Conservation (phyloP, 192 early-diverging fungal species). For the Glomus cerebriforme region DNA sequence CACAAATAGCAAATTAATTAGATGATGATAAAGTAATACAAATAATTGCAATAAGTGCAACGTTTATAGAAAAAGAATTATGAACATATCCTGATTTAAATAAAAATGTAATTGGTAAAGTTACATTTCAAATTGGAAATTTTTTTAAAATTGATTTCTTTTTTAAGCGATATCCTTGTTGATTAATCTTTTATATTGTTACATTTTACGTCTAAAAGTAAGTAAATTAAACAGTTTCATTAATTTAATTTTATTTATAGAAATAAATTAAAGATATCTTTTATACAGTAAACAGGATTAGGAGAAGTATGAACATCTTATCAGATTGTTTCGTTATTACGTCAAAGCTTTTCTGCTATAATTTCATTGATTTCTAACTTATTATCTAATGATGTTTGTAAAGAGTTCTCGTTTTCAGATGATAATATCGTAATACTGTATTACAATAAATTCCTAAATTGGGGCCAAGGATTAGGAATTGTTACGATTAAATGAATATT, state of each 20-base stretch:
- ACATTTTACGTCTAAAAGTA: neutral
- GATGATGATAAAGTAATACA: neutral
- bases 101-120: neutral
- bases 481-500: conserved; percentile 30
- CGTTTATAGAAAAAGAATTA: neutral
- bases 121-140: neutral
- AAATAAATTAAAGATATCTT: neutral
- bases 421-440: conserved; percentile 18
- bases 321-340: conserved; percentile 12
- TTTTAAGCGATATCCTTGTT: neutral
- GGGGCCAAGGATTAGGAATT: neutral
- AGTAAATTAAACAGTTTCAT: neutral
- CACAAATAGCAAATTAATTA: neutral
- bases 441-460: conserved; percentile 27
- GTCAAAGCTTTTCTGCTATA: conserved; percentile 22
- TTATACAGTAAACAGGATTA: conserved; percentile 24
- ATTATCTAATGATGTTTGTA: conserved; percentile 18
- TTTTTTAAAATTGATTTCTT: neutral
- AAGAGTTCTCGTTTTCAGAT: conserved; percentile 13
- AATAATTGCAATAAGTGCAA: neutral
- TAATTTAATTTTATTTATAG: neutral
- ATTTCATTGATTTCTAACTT: conserved; percentile 22
- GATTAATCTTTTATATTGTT: neutral
- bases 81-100: neutral
- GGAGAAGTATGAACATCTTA: conserved; percentile 32